phyloP scores from a whole-genome alignment of 192 early-diverging fungal genomes.

The Backusella tarrabulga region DNA sequence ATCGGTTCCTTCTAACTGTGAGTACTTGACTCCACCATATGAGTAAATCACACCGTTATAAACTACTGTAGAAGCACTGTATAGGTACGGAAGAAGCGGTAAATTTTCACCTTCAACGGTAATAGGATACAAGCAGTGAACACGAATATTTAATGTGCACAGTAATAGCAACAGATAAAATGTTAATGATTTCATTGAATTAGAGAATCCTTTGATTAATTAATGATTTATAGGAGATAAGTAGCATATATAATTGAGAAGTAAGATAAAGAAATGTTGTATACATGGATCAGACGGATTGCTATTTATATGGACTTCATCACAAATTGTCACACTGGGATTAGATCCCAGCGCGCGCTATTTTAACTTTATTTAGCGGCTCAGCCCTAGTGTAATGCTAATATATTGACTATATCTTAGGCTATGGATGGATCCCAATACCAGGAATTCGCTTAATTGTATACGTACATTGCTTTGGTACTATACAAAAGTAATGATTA shows the following conservation, averaged over 20 bases:
- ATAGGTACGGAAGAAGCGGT: not conserved
- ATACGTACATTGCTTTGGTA: no score
- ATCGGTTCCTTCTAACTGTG: not conserved
- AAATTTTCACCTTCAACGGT: not conserved
- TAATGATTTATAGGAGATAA: not conserved
- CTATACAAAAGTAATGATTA: no score
- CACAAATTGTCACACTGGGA: no score
- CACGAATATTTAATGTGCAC: not conserved
- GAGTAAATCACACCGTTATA: not conserved
- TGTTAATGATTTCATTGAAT: not conserved
- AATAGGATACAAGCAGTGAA: not conserved
- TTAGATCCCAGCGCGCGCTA: no score
- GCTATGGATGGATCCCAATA: no score
- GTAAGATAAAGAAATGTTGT: not conserved
- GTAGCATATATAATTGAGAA: not conserved
- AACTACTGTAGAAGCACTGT: not conserved
- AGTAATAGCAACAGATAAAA: not conserved
- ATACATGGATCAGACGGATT: not conserved
- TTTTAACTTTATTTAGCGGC: no score
- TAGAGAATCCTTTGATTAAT: not conserved
- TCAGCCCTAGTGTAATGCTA: no score
- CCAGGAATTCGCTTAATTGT: no score
- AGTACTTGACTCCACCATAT: not conserved
- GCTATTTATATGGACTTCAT: not conserved
- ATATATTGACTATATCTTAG: no score